These are phyloP conservation scores for Yamadazyma dendronema DNA, from an alignment of 1,139 yeast genomes.

Conservation along the genomic window DNA sequence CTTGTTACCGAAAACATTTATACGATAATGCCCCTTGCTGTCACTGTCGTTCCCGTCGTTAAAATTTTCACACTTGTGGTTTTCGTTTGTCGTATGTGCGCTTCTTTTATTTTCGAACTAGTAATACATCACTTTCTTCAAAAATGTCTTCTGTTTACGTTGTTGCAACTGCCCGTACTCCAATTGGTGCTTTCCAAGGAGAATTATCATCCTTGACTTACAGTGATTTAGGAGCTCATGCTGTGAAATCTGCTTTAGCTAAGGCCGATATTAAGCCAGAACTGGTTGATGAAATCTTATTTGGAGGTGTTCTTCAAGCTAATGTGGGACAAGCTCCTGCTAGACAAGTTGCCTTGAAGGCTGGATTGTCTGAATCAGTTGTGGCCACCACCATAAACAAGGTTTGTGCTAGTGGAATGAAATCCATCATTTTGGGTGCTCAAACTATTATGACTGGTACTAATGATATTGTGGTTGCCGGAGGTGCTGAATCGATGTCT, in stretches of 20 bases:
- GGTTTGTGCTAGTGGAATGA: slow-evolving; percentile 97
- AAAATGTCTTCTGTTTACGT: slow-evolving; percentile 65
- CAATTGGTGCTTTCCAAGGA: slow-evolving; percentile 93
- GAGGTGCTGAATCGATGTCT: slow-evolving; percentile 98
- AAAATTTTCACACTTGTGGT: neutral
- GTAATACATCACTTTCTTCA: no score
- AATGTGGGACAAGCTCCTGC: slow-evolving; percentile 98
- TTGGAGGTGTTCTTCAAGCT: slow-evolving; percentile 92
- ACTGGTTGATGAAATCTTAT: slow-evolving; percentile 83
- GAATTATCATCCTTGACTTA: slow-evolving; percentile 68
- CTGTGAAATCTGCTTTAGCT: slow-evolving; percentile 83
- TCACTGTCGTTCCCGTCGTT: neutral
- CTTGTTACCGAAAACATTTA: no score
- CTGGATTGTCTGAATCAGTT: slow-evolving; percentile 76
- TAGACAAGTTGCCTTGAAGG: slow-evolving; percentile 90
- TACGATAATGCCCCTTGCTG: no score
- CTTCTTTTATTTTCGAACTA: no score
- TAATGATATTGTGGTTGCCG: slow-evolving; percentile 92
- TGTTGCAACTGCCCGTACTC: slow-evolving; percentile 90
- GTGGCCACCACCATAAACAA: slow-evolving; percentile 91
- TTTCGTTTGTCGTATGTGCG: no score
- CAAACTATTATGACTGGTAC: slow-evolving; percentile 86
- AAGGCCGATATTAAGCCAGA: slow-evolving; percentile 76
- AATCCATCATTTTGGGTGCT: slow-evolving; percentile 85
- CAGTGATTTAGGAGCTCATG: slow-evolving; percentile 87